Base-by-base conservation (phyloP, 805 yeast genomes). In the Wickerhamiella galacta region DNA sequence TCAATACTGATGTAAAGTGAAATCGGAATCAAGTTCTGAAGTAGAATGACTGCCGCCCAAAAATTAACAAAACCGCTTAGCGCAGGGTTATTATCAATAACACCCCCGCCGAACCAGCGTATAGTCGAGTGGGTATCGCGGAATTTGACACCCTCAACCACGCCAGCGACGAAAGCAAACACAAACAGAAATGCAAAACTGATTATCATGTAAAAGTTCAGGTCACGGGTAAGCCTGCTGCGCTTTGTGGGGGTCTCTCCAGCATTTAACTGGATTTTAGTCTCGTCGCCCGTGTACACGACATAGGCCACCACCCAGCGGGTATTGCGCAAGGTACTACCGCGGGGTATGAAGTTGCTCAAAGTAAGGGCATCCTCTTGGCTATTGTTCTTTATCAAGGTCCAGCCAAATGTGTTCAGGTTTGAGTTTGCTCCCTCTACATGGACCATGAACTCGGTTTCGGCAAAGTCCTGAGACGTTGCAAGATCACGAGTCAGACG, bases 211-310 rank as follows among this genome's bases (percentile, higher is more conserved):
- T 73, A 71, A 24, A 67, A 49, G 50, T 79, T 80, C 47, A 79
- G 65, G 48, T 76, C 79, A 31, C 68, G 60, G 2, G 87, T 65
- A 32, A 79, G 72, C 45, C 66, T 65, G 10, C 80, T 71, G 24
- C 70, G 66, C 49, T 79, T 79, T 2, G 77, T 72, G 7, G 92
- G 92, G 0, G 92, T 78, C 17, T 68, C 61, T 33, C 92, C 92
- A 3, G 87, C 68, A 49, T 80, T 79, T 38, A 79, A 58, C 78
- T 78, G 74, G 40, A 79, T 75, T 53, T 79, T 80, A 5, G 87
- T 66, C 41, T 79, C 90, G 18, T 53, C 51, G 32, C 92, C 92
- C 2, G 92, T 78, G 49, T 73, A 77, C 15, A 75, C 58, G 3
- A 73, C 85, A 17, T 72, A 52, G 12, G 87, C 83, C 33, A 79